Conservation (phyloP, 371 early-diverging fungal genomes). For the Blakeslea trispora region DNA sequence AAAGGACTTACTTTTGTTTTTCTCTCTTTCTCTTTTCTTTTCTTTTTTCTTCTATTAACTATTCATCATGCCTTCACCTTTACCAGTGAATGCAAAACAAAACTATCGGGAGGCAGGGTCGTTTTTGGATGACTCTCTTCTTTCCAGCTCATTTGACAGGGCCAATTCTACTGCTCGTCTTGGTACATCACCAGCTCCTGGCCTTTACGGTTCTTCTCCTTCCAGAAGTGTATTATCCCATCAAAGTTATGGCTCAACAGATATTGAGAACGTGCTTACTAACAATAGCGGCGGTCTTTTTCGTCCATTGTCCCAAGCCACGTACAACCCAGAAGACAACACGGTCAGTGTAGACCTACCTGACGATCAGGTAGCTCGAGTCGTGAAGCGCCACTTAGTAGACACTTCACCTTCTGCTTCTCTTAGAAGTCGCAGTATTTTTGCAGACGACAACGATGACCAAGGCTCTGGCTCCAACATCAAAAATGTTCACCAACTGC, state of each 20-base stretch:
- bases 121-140: conserved; percentile 13
- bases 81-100: conserved; percentile 52
- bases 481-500: conserved; percentile 44
- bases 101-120: conserved; percentile 26
- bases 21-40: too few relatives aligned
- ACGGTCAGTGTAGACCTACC: conserved; percentile 55
- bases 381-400: conserved; percentile 72
- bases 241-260: conserved; percentile 37
- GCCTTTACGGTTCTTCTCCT: conserved; percentile 31
- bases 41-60: too few relatives aligned
- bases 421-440: conserved; percentile 5
- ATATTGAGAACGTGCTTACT: conserved; percentile 35
- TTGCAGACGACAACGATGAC: conserved; percentile 11
- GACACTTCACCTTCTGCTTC: conserved; percentile 41
- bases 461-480: conserved; percentile 13
- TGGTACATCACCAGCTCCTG: conserved; percentile 32
- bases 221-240: conserved; percentile 24
- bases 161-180: conserved; percentile 37
- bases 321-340: conserved; percentile 41
- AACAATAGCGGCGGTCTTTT: conserved; percentile 31
- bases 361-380: conserved; percentile 66
- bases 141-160: conserved; percentile 40
- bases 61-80: conserved; percentile 43
- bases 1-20: too few relatives aligned
- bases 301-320: conserved; percentile 38